phyloP scores from a whole-genome alignment of 2,329 filamentous ascomycete species.

The Cladosporium sp. region DNA sequence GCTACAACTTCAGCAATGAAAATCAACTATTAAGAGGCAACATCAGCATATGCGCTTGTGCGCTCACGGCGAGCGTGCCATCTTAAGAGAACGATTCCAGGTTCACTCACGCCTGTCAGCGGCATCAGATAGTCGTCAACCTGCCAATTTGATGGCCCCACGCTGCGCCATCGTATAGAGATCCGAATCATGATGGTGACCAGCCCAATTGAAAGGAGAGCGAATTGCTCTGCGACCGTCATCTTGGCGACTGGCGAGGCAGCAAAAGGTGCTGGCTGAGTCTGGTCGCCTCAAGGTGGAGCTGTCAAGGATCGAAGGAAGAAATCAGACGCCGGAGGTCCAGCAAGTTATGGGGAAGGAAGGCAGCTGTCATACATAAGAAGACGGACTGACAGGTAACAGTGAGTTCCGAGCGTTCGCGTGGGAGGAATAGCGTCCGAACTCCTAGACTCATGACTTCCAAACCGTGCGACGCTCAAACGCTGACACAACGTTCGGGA shows the following conservation, averaged over 20 bases:
- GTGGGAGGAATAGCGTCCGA: no score
- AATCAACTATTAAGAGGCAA: background rate
- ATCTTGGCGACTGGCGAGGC: background rate
- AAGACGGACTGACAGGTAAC: no score
- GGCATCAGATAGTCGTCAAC: slow-evolving; percentile 9
- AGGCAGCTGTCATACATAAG: no score
- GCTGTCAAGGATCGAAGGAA: background rate
- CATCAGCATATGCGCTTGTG: no score
- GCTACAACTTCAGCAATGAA: slow-evolving; percentile 1
- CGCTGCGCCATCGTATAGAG: slow-evolving; percentile 6
- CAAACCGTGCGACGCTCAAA: no score
- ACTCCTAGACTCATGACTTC: no score
- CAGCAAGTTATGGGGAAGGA: no score
- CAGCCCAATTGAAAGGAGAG: slow-evolving; percentile 4
- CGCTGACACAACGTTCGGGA: no score
- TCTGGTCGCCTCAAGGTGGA: background rate
- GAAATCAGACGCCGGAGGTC: background rate
- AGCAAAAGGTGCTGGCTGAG: background rate
- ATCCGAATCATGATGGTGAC: slow-evolving; percentile 1
- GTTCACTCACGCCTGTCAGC: background rate
- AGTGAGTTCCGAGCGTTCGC: no score
- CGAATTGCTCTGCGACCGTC: slow-evolving; percentile 1
- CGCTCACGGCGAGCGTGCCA: no score
- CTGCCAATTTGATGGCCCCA: slow-evolving; percentile 2
- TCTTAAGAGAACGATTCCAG: no score